phyloP scores from a whole-genome alignment of 345 rosid species.

The Pistacia integerrima region DNA sequence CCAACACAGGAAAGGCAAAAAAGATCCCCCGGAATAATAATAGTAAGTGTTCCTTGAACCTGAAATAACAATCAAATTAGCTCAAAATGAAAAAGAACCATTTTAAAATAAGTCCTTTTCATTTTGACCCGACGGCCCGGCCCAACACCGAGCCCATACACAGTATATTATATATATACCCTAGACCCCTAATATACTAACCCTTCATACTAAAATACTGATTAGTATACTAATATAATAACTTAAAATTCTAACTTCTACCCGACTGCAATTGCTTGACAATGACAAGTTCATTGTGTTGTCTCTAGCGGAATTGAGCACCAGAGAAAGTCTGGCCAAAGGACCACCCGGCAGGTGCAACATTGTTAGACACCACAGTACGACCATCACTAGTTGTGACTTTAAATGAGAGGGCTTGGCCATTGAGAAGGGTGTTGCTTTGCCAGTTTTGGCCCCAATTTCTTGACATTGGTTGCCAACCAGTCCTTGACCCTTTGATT shows the following conservation, averaged over 20 bases:
- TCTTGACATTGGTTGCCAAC: slow-evolving; percentile 80
- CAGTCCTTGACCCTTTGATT: slow-evolving; percentile 67
- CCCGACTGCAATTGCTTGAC: neutral
- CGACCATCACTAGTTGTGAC: slow-evolving; percentile 78
- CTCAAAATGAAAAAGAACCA: slow-evolving; percentile 34
- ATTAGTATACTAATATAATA: neutral
- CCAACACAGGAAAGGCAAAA: slow-evolving; percentile 2
- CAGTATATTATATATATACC: slow-evolving; percentile 9
- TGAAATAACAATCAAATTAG: neutral
- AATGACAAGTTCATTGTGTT: too few relatives aligned
- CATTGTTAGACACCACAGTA: slow-evolving; percentile 56
- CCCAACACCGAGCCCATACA: neutral
- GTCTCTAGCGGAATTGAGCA: slow-evolving; percentile 44
- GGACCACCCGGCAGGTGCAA: slow-evolving; percentile 70
- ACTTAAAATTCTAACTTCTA: neutral
- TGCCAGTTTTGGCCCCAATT: slow-evolving; percentile 96
- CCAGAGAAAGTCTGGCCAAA: slow-evolving; percentile 80
- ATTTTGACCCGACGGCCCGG: slow-evolving; percentile 24
- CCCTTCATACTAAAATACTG: slow-evolving; percentile 9
- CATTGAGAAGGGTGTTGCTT: slow-evolving; percentile 64
- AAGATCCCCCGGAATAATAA: slow-evolving; percentile 10
- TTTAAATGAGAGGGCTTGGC: slow-evolving; percentile 74
- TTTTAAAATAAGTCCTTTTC: slow-evolving; percentile 41
- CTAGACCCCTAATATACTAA: neutral
- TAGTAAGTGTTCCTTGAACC: neutral